These are phyloP conservation scores for Thermothielavioides terrestris DNA, from an alignment of 495 filamentous ascomycete species.

Conservation along the genomic window DNA sequence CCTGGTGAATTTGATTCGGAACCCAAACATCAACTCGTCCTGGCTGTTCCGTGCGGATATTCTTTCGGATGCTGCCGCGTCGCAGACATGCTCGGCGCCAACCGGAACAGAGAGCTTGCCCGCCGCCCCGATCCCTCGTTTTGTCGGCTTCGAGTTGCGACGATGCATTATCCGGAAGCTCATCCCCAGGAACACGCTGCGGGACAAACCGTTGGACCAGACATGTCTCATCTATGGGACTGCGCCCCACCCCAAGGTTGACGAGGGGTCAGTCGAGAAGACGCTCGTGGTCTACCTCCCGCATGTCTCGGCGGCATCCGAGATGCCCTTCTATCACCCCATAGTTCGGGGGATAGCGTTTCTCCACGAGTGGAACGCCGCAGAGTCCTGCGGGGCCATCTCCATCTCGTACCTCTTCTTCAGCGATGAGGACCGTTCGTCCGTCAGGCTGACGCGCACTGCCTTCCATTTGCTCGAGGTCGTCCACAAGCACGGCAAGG, in stretches of 20 bases:
- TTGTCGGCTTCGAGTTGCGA: slow-evolving; percentile 20
- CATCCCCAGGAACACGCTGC: slow-evolving; percentile 68
- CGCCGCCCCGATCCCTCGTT: slow-evolving; percentile 7
- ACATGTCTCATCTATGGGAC: slow-evolving; percentile 62
- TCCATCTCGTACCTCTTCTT: slow-evolving; percentile 65
- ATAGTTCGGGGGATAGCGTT: slow-evolving; percentile 62
- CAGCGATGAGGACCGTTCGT: slow-evolving; percentile 29
- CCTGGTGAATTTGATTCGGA: slow-evolving; percentile 65
- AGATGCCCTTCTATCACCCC: slow-evolving; percentile 84
- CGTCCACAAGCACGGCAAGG: slow-evolving; percentile 69
- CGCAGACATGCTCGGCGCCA: slow-evolving; percentile 5
- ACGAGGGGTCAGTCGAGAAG: slow-evolving; percentile 15
- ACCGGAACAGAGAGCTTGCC: background rate
- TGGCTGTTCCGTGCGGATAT: slow-evolving; percentile 86
- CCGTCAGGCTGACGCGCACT: slow-evolving; percentile 56
- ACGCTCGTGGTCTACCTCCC: slow-evolving; percentile 72
- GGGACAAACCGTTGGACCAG: slow-evolving; percentile 67
- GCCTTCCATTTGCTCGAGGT: slow-evolving; percentile 60
- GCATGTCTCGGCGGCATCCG: slow-evolving; percentile 50
- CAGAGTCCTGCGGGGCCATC: slow-evolving; percentile 37
- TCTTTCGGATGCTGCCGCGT: slow-evolving; percentile 41
- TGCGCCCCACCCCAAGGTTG: slow-evolving; percentile 1
- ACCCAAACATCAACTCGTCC: slow-evolving; percentile 78
- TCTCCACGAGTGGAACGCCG: slow-evolving; percentile 50
- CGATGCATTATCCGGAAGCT: slow-evolving; percentile 59